A percentile compares a stretch with the other conserved stretches of the same genome.
phyloP scores from a whole-genome alignment of 2,329 filamentous ascomycete species.

The Juglanconis sp. region DNA sequence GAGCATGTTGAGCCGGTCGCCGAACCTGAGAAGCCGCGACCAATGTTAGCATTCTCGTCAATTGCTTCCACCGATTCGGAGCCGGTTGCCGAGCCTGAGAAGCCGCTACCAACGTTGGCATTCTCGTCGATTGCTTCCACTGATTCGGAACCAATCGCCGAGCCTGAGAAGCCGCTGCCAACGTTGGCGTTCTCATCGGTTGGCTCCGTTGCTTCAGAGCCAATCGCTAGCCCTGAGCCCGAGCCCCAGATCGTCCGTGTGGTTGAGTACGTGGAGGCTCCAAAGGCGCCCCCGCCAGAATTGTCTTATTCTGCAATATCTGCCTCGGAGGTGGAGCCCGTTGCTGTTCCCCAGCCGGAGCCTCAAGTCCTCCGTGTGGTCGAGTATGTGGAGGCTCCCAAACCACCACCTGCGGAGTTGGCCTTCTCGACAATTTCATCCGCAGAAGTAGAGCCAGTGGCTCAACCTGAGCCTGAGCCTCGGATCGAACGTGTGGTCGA shows the following conservation, averaged over 20 bases:
- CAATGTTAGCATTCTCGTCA: constrained; percentile 13
- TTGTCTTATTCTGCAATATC: constrained; percentile 32
- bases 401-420: constrained; percentile 21
- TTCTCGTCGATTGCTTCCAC: constrained; percentile 15
- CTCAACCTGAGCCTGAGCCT: constrained; percentile 17
- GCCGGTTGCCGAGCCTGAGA: neutral
- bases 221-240: constrained; percentile 23
- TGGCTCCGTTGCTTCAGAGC: constrained; percentile 18
- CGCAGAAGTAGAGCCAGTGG: constrained; percentile 20
- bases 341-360: constrained; percentile 25
- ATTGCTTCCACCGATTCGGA: constrained; percentile 20
- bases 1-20: constrained; percentile 14
- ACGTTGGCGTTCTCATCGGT: constrained; percentile 25
- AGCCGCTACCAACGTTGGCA: constrained; percentile 9
- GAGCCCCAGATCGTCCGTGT: constrained; percentile 17
- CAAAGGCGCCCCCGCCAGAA: constrained; percentile 15
- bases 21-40: constrained; percentile 3
- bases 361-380: constrained; percentile 13
- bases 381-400: constrained; percentile 18
- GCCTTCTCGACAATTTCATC: constrained; percentile 17
- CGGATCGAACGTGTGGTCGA: constrained; percentile 14
- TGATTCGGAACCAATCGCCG: constrained; percentile 18
- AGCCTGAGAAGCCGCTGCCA: constrained; percentile 16
- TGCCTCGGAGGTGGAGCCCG: constrained; percentile 35
- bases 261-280: constrained; percentile 18